Evolutionary conservation across 2,329 filamentous ascomycete genomes (phyloP), one percentile per base, ranked within the genome.

Genomic region (Penicillium sumatraense): DNA sequence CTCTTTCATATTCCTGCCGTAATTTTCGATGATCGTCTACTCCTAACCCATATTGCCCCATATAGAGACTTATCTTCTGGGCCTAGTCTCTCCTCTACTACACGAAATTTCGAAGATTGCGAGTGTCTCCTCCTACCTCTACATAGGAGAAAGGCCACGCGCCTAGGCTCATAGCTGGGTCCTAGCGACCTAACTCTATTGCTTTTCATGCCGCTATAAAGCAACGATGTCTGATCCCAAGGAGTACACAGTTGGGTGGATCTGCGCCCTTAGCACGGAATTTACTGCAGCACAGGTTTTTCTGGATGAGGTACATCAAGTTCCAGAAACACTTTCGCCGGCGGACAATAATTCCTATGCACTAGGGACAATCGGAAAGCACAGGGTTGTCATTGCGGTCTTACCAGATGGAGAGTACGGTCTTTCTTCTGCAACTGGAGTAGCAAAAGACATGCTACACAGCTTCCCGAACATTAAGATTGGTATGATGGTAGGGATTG

Each of bases 401-500:
- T 54, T 75, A 0, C 70, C 71, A 5, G 56, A 64, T n/a, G 62
- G 72, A 0, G 59, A 65, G 33, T 72, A 67, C 53, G 73, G 67
- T 31, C 71, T 55, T 36, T 51, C 47, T 11, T 68, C 72, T 20
- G 73, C 75, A 3, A 64, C 73, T 6, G 57, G 51, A 1, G 67
- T 76, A 2, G 69, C 70, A 10, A 62, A 56, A 33, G 63, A 75
- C 51, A 72, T 71, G 67, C 36, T 68, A 16, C 46, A 59, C 21
- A 68, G 57, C 18, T 55, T 78, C 57, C 35, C 66, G 0, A 69
- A 69, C 31, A 26, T 74, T 29, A 50, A 63, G 16, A 57, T 79
- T 41, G 70, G 72, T 3, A 63, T 81, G 2, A 75, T 81, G 72
- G 76, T 81, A 2, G 78, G 78, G 21, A 75, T 80, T 50, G 77